Conservation (phyloP, 78 protist genomes). For the Cavenderia fasciculata region DNA sequence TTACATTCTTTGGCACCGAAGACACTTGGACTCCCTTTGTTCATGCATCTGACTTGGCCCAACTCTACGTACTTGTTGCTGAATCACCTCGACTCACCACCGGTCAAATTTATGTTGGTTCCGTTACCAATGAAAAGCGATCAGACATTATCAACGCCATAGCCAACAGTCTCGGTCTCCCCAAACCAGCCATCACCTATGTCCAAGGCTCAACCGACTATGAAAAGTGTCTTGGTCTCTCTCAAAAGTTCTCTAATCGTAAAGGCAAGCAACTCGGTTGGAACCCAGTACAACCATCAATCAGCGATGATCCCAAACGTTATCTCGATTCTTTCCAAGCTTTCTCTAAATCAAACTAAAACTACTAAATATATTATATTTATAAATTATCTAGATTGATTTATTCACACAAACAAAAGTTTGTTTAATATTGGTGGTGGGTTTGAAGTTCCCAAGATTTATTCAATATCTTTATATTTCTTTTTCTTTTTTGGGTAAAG, state of each 20-base stretch:
- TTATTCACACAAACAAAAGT: no score
- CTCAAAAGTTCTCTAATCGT: neutral
- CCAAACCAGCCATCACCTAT: neutral
- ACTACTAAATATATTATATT: no score
- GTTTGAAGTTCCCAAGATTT: no score
- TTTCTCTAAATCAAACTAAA: no score
- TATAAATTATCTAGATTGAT: no score
- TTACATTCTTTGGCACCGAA: neutral
- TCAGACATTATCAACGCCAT: neutral
- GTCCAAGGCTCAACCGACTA: neutral
- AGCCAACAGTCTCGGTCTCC: neutral
- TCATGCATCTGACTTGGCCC: no score
- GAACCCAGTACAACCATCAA: neutral
- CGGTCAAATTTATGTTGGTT: neutral
- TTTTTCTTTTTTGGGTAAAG: no score
- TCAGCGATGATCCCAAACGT: neutral
- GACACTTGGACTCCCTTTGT: neutral
- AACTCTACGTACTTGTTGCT: neutral
- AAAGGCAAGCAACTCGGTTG: constrained; percentile 11
- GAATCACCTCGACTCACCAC: neutral
- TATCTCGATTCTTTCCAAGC: no score
- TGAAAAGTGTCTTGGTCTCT: neutral
- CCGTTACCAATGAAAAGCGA: neutral
- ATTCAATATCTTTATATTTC: no score
- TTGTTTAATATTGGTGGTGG: no score